Evolutionary conservation across 1,284 basidiomycete species (phyloP).

Genomic region (Ceratobasidium sp.): DNA sequence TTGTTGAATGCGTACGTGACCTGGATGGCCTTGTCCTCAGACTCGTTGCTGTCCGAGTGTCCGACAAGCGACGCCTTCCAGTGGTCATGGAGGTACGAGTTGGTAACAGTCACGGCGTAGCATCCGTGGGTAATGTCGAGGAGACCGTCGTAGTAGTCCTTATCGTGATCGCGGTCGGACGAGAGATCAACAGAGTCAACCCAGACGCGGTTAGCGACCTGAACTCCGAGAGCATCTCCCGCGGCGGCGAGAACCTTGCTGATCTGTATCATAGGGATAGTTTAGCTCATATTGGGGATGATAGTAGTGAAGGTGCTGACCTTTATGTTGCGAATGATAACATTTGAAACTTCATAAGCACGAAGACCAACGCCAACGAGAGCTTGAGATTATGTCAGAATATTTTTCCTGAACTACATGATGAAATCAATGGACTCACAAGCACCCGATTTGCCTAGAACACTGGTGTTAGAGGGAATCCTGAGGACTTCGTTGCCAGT

Average conservation of each 20-base stretch:
- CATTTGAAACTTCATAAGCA: constrained; percentile 61
- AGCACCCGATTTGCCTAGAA: constrained; percentile 57
- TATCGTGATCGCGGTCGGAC: constrained; percentile 51
- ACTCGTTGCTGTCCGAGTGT: constrained; percentile 61
- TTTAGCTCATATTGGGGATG: no score
- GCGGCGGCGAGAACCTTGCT: constrained; percentile 64
- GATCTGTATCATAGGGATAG: no score
- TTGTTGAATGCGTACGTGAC: constrained; percentile 27
- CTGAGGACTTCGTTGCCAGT: constrained; percentile 61
- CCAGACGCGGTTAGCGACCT: constrained; percentile 63
- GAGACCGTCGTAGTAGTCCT: constrained; percentile 50
- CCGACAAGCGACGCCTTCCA: constrained; percentile 64
- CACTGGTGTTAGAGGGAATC: constrained; percentile 59
- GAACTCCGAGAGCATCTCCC: constrained; percentile 59
- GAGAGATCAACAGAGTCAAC: constrained; percentile 62
- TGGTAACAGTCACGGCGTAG: constrained; percentile 61
- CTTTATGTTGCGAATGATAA: constrained; percentile 65
- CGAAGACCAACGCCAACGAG: constrained; percentile 62
- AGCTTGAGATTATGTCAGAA: constrained; percentile 38
- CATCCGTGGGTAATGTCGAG: constrained; percentile 57
- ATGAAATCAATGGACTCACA: constrained; percentile 12
- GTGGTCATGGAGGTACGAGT: constrained; percentile 60
- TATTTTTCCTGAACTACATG: background rate
- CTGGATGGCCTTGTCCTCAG: constrained; percentile 51
- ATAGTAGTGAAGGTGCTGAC: background rate